These are phyloP conservation scores for Dacryopinax spathularia DNA, from an alignment of 768 basidiomycete genomes.

Conservation along the genomic window DNA sequence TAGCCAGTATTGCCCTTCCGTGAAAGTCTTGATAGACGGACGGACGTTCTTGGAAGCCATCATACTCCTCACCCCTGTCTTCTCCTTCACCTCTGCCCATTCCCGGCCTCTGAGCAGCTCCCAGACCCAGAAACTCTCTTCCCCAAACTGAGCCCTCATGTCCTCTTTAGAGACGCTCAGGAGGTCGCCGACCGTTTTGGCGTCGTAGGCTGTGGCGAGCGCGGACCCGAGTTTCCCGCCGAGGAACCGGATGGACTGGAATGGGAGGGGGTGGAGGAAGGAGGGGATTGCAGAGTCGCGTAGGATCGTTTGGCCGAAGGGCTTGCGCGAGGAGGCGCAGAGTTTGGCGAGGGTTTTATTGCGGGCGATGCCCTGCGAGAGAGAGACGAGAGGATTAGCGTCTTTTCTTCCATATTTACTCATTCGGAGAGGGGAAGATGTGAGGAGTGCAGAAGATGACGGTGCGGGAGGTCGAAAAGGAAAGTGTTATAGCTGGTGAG, in stretches of 20 bases:
- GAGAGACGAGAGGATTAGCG: no score
- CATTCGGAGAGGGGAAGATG: constrained; percentile 16
- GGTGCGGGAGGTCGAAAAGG: no score
- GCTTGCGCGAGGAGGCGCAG: constrained; percentile 77
- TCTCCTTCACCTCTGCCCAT: constrained; percentile 53
- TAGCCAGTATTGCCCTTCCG: constrained; percentile 82
- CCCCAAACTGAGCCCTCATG: constrained; percentile 29
- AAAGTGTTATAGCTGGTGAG: no score
- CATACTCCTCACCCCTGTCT: constrained; percentile 78
- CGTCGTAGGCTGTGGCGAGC: constrained; percentile 77
- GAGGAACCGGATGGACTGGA: constrained; percentile 89
- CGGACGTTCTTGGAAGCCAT: constrained; percentile 89
- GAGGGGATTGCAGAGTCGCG: constrained; percentile 68
- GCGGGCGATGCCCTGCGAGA: constrained; percentile 61
- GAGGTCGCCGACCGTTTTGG: constrained; percentile 77
- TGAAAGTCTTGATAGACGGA: constrained; percentile 52
- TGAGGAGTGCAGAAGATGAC: no score
- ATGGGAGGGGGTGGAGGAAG: constrained; percentile 72
- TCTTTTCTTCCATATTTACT: constrained; percentile 18
- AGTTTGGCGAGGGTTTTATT: constrained; percentile 96
- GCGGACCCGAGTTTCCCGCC: constrained; percentile 89
- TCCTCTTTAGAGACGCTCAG: constrained; percentile 42
- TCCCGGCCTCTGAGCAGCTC: constrained; percentile 59
- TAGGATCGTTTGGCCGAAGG: constrained; percentile 56
- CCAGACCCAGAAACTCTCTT: constrained; percentile 59